Conservation (phyloP, 2,329 filamentous ascomycete genomes). For the Teratosphaeria nubilosa region DNA sequence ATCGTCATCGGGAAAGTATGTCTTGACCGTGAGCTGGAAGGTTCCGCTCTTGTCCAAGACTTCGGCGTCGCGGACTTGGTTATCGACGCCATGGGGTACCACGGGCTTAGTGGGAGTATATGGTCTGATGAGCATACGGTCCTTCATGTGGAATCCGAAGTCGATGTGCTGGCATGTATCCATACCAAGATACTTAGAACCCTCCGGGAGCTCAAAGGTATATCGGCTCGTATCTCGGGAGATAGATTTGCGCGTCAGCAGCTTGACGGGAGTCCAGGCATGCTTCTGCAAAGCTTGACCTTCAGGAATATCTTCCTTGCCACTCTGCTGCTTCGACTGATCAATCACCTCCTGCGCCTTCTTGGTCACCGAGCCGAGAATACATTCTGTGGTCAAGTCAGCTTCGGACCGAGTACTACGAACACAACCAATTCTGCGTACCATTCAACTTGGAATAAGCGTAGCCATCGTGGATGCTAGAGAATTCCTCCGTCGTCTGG, state of each 20-base stretch:
- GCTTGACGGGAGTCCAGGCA: conserved; percentile 38
- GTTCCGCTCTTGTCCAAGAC: conserved; percentile 28
- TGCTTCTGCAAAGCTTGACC: conserved; percentile 31
- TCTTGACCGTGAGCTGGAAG: conserved; percentile 43
- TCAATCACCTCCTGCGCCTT: conserved; percentile 41
- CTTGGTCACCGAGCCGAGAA: conserved; percentile 40
- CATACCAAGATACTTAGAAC: conserved; percentile 35
- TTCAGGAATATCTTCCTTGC: neutral
- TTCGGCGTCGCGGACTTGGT: conserved; percentile 1
- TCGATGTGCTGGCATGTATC: conserved; percentile 45
- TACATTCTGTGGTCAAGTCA: conserved; percentile 31
- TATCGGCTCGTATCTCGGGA: conserved; percentile 38
- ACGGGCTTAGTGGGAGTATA: conserved; percentile 42
- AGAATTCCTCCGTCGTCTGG: conserved; percentile 41
- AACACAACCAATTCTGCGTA: neutral
- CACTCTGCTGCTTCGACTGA: conserved; percentile 6
- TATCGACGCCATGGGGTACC: conserved; percentile 11
- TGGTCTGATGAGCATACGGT: conserved; percentile 41
- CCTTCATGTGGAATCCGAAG: conserved; percentile 43
- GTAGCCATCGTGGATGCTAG: conserved; percentile 42
- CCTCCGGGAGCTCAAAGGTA: conserved; percentile 36
- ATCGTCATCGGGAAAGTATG: conserved; percentile 38
- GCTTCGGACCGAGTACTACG: neutral
- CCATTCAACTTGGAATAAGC: conserved; percentile 39
- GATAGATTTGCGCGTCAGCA: conserved; percentile 29